Conservation (phyloP, 225 moss, liverwort and hornwort genomes). For the Anthoceros angustus region DNA sequence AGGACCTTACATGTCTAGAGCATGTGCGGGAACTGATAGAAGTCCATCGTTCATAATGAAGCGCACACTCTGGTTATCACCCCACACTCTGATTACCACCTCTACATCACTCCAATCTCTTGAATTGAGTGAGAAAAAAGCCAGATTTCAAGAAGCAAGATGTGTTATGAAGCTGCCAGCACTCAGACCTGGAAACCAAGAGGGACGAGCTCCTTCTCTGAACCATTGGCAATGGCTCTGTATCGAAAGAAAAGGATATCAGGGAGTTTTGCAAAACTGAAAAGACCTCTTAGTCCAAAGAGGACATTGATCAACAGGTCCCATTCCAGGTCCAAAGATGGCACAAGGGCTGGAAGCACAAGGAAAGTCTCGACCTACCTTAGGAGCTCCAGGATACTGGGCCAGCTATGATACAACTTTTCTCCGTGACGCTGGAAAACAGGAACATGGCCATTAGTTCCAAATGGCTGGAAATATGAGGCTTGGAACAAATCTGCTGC, state of each 20-base stretch:
- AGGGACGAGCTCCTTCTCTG: constrained; percentile 87
- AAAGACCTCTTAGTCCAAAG: too few species aligned
- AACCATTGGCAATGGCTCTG: constrained; percentile 62
- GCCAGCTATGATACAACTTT: constrained; percentile 48
- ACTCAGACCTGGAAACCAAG: constrained; percentile 60
- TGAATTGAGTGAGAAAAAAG: neutral
- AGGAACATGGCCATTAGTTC: neutral
- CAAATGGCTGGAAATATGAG: neutral
- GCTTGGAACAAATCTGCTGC: neutral
- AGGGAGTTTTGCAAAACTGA: too few species aligned
- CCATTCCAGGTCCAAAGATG: neutral
- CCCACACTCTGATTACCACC: neutral
- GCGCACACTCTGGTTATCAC: constrained; percentile 49
- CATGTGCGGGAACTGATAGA: constrained; percentile 66
- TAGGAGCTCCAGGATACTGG: constrained; percentile 39
- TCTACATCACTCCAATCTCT: neutral
- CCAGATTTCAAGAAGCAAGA: neutral
- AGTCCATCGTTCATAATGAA: constrained; percentile 95
- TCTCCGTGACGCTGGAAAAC: constrained; percentile 59
- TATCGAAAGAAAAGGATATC: too few species aligned
- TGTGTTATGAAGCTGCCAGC: neutral
- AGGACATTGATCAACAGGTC: too few species aligned
- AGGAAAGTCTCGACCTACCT: constrained; percentile 17
- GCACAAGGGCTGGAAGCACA: neutral
- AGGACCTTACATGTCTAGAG: constrained; percentile 48